Evolutionary conservation across 2,329 filamentous ascomycete genomes (phyloP).

Genomic region (Chaetomium strumarium): DNA sequence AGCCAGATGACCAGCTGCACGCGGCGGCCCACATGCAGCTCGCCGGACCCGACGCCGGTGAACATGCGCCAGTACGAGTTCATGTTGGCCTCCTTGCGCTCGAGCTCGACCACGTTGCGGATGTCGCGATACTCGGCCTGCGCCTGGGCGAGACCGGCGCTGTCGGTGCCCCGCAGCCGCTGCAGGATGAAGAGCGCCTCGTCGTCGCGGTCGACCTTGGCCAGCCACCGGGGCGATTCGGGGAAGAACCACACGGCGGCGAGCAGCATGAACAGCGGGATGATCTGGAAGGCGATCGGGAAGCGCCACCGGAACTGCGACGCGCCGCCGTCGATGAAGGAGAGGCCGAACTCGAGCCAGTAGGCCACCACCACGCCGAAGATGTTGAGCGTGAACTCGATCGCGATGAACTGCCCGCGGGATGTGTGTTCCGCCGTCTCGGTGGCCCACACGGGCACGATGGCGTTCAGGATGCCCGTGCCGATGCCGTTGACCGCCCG

Average conservation of each 20-base stretch:
- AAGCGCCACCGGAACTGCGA: not conserved
- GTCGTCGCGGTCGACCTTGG: conserved; percentile 59
- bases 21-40: conserved; percentile 60
- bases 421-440: not conserved
- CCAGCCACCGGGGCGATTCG: conserved; percentile 62
- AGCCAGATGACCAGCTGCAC: conserved; percentile 67
- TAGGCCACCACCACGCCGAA: not conserved
- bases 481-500: not conserved
- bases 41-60: conserved; percentile 58
- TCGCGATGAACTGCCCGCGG: not conserved
- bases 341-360: not conserved
- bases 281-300: not conserved
- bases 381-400: not conserved
- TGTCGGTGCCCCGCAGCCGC: conserved; percentile 55
- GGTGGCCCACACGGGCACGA: not conserved
- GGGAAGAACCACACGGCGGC: not conserved
- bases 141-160: conserved; percentile 43
- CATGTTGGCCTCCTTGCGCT: conserved; percentile 49
- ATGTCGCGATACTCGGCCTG: conserved; percentile 64
- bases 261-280: not conserved
- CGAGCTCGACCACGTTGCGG: conserved; percentile 54
- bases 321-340: not conserved
- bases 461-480: not conserved
- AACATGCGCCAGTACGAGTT: conserved; percentile 62
- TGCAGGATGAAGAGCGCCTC: conserved; percentile 62